Conservation (phyloP, 306 rosid species). For the Quercus parvula region DNA sequence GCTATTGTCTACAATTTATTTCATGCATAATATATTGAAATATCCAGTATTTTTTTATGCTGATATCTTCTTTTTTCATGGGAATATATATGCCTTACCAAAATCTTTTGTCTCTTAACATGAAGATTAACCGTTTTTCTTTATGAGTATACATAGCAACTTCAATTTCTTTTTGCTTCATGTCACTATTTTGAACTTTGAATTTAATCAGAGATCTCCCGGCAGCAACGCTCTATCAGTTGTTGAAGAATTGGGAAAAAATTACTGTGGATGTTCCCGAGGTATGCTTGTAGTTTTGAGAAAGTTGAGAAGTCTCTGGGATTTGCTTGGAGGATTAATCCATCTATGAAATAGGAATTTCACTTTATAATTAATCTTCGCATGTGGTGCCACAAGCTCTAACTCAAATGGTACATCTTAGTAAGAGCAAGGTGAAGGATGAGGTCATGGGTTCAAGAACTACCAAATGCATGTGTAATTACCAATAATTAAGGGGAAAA, state of each 20-base stretch:
- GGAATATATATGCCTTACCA: background rate
- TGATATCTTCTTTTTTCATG: background rate
- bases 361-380: background rate
- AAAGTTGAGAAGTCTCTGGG: slow-evolving; percentile 12
- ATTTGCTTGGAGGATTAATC: slow-evolving; percentile 17
- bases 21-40: background rate
- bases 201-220: slow-evolving; percentile 74
- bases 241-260: slow-evolving; percentile 72
- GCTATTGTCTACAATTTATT: background rate
- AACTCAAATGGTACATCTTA: too few relatives aligned
- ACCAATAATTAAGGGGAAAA: too few relatives aligned
- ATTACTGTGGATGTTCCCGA: slow-evolving; percentile 52
- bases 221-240: slow-evolving; percentile 42
- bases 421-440: too few relatives aligned
- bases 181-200: slow-evolving; percentile 18
- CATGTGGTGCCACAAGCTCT: background rate
- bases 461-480: too few relatives aligned
- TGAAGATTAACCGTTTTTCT: background rate
- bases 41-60: background rate
- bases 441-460: too few relatives aligned
- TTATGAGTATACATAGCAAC: background rate
- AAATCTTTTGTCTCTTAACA: background rate
- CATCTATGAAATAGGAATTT: background rate
- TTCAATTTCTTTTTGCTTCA: slow-evolving; percentile 7
- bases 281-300: slow-evolving; percentile 40